phyloP scores from a whole-genome alignment of 371 early-diverging fungal species.

The Blastocladiella emersonii region DNA sequence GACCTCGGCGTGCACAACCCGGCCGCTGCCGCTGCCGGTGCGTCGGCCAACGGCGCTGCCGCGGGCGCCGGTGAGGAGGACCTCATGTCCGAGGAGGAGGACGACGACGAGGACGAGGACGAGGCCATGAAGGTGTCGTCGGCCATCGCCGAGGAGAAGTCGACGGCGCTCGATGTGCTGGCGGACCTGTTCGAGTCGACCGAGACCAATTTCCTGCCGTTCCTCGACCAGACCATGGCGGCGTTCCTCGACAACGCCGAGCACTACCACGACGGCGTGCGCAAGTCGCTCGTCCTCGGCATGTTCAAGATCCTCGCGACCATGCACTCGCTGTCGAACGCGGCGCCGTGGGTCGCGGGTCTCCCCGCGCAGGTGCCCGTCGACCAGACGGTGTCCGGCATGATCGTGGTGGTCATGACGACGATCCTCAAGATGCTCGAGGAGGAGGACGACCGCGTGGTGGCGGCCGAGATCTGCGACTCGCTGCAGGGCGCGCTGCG shows the following conservation, averaged over 20 bases:
- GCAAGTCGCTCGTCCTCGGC: conserved; percentile 56
- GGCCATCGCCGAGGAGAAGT: conserved; percentile 82
- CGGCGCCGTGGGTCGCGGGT: conserved; percentile 56
- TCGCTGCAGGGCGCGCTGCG: conserved; percentile 53
- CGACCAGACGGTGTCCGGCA: conserved; percentile 54
- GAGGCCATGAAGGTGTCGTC: conserved; percentile 48
- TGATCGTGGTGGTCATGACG: conserved; percentile 52
- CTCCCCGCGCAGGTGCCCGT: conserved; percentile 48
- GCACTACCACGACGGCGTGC: conserved; percentile 66
- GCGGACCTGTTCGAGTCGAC: conserved; percentile 75
- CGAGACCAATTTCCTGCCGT: conserved; percentile 59
- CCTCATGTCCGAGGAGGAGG: conserved; percentile 26
- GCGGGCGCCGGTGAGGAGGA: conserved; percentile 36
- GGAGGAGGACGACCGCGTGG: conserved; percentile 70
- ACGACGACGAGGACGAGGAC: conserved; percentile 41
- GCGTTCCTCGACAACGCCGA: conserved; percentile 43
- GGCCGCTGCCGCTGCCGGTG: conserved; percentile 73
- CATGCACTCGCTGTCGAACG: conserved; percentile 47
- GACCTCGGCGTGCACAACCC: conserved; percentile 51
- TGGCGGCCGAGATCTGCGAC: conserved; percentile 57
- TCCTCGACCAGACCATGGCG: conserved; percentile 52
- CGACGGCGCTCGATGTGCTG: conserved; percentile 69
- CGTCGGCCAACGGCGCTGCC: conserved; percentile 67
- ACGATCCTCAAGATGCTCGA: conserved; percentile 51
- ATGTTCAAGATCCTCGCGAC: conserved; percentile 65